Percentiles rank a stretch among this genome's conserved stretches.
phyloP scores from a whole-genome alignment of 2,329 filamentous ascomycete species.

The Amylocarpus encephaloides region DNA sequence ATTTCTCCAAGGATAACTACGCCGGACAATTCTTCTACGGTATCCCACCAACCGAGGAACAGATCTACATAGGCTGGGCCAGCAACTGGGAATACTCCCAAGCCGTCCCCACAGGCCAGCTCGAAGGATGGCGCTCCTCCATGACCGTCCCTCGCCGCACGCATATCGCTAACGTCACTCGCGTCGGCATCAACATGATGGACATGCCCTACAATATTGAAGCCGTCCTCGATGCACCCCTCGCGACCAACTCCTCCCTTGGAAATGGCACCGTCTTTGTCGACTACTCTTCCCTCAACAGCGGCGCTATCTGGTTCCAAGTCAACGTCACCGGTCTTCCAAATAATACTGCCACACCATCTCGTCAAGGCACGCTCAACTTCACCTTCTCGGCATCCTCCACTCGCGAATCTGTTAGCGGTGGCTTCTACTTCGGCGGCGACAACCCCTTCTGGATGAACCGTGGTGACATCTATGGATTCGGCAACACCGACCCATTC shows the following conservation, averaged over 20 bases:
- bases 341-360: constrained; percentile 9
- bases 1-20: constrained; percentile 49
- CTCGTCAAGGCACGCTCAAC: constrained; percentile 35
- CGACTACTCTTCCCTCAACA: constrained; percentile 44
- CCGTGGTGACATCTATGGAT: constrained; percentile 42
- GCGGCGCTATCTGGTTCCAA: constrained; percentile 48
- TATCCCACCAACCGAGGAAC: constrained; percentile 31
- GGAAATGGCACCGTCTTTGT: constrained; percentile 43
- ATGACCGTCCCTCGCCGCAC: constrained; percentile 49
- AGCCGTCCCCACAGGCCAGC: constrained; percentile 45
- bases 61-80: constrained; percentile 45
- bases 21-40: constrained; percentile 51
- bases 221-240: constrained; percentile 39
- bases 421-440: constrained; percentile 44
- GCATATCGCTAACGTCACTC: constrained; percentile 44
- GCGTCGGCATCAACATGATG: constrained; percentile 46
- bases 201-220: constrained; percentile 43
- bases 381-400: constrained; percentile 46
- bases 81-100: constrained; percentile 55
- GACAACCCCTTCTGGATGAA: constrained; percentile 46
- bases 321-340: constrained; percentile 43
- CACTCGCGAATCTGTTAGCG: constrained; percentile 42
- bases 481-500: constrained; percentile 41
- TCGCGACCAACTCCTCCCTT: constrained; percentile 39
- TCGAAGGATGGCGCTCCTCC: constrained; percentile 46